Conservation (phyloP, 2,329 filamentous ascomycete species). For the Alternaria rosae region DNA sequence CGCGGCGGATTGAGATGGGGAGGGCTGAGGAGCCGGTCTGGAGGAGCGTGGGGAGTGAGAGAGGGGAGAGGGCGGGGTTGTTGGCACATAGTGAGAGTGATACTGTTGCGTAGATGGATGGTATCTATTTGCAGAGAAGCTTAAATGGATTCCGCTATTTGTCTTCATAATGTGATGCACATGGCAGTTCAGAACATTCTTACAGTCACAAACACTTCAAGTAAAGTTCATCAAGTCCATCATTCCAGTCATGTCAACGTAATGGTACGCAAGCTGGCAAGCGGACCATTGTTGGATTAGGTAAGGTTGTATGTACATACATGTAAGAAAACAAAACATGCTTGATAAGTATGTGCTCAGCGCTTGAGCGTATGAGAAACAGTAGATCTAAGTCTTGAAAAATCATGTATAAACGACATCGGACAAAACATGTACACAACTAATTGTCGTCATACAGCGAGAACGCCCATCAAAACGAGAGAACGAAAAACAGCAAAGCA, state of each 20-base stretch:
- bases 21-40: constrained; percentile 30
- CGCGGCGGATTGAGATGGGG: constrained; percentile 29
- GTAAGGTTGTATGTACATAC: constrained; percentile 5
- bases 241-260: neutral
- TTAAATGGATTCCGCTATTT: too few species aligned
- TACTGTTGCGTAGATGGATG: constrained; percentile 8
- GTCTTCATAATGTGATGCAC: neutral
- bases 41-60: constrained; percentile 28
- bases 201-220: neutral
- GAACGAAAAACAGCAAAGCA: neutral
- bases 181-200: neutral
- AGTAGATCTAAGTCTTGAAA: constrained; percentile 6
- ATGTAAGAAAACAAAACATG: neutral
- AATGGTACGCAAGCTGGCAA: constrained; percentile 3
- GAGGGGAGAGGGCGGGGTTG: constrained; percentile 32
- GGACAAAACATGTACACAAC: neutral
- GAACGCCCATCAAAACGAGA: neutral
- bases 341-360: constrained; percentile 10
- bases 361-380: constrained; percentile 10
- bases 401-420: neutral
- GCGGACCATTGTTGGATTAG: constrained; percentile 4
- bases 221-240: neutral
- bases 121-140: too few species aligned
- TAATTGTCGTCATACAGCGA: neutral
- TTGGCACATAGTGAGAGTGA: constrained; percentile 40